Conservation (phyloP, 2,329 filamentous ascomycete species). For the Fusarium citri region DNA sequence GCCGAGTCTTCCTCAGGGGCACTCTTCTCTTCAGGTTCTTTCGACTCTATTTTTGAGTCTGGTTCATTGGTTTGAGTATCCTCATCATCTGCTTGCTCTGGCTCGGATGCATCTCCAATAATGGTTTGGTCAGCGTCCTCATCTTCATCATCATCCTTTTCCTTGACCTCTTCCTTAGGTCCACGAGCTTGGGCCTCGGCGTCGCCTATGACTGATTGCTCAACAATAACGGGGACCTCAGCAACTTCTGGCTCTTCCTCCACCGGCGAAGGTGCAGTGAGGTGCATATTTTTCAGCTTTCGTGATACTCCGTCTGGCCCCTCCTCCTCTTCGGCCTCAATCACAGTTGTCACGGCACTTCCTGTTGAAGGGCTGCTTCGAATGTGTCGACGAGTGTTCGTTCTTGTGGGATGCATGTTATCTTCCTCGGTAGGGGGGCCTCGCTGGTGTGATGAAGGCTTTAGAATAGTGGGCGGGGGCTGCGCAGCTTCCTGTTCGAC, state of each 20-base stretch:
- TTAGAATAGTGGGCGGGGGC: constrained; percentile 52
- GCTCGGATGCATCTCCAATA: constrained; percentile 39
- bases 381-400: constrained; percentile 84
- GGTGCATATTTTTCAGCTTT: constrained; percentile 60
- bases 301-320: constrained; percentile 56
- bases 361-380: constrained; percentile 84
- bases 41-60: constrained; percentile 17
- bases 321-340: constrained; percentile 85
- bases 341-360: constrained; percentile 82
- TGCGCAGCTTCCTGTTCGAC: constrained; percentile 57
- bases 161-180: constrained; percentile 19
- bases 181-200: constrained; percentile 12
- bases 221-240: constrained; percentile 58
- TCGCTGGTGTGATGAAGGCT: constrained; percentile 49
- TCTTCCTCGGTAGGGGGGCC: constrained; percentile 57
- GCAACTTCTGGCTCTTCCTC: constrained; percentile 62
- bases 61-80: constrained; percentile 9
- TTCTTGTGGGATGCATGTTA: constrained; percentile 65
- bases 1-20: constrained; percentile 20
- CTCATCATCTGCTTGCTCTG: constrained; percentile 21
- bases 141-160: constrained; percentile 21
- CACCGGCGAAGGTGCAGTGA: constrained; percentile 67
- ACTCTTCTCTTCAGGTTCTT: constrained; percentile 37
- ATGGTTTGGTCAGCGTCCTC: constrained; percentile 45
- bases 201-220: constrained; percentile 48